These are phyloP conservation scores for Puccinia coronata DNA, from an alignment of 1,284 basidiomycete genomes.

Conservation along the genomic window DNA sequence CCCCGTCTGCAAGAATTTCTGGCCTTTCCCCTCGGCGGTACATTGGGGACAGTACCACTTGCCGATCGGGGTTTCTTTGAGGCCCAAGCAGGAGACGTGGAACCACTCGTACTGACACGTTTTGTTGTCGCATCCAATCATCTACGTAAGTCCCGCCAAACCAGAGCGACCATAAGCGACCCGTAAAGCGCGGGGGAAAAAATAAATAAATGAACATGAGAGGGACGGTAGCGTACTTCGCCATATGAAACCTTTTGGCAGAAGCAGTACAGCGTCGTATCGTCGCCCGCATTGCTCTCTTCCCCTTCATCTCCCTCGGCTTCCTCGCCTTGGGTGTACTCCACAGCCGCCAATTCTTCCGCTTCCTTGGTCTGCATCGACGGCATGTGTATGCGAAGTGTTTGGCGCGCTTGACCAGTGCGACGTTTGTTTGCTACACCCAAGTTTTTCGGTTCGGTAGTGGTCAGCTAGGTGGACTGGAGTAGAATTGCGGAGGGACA, in stretches of 20 bases:
- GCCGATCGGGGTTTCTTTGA: slow-evolving; percentile 46
- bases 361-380: slow-evolving; percentile 17
- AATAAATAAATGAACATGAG: not conserved
- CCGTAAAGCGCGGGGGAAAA: not conserved
- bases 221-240: slow-evolving; percentile 24
- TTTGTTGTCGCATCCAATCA: slow-evolving; percentile 50
- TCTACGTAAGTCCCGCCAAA: slow-evolving; percentile 24
- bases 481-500: not conserved
- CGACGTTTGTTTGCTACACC: slow-evolving; percentile 22
- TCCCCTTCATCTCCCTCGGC: slow-evolving; percentile 34
- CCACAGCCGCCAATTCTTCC: not conserved
- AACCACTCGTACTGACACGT: slow-evolving; percentile 50
- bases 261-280: slow-evolving; percentile 47
- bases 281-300: slow-evolving; percentile 35
- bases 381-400: slow-evolving; percentile 27
- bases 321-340: slow-evolving; percentile 20
- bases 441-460: not conserved
- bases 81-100: slow-evolving; percentile 38
- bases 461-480: not conserved
- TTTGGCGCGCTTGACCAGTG: slow-evolving; percentile 18
- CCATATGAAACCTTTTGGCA: slow-evolving; percentile 48
- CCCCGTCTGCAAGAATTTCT: slow-evolving; percentile 32
- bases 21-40: slow-evolving; percentile 26
- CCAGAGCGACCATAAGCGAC: not conserved
- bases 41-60: slow-evolving; percentile 48